These are phyloP conservation scores for Onygena corvina DNA, from an alignment of 2,329 filamentous ascomycete species.

Conservation along the genomic window DNA sequence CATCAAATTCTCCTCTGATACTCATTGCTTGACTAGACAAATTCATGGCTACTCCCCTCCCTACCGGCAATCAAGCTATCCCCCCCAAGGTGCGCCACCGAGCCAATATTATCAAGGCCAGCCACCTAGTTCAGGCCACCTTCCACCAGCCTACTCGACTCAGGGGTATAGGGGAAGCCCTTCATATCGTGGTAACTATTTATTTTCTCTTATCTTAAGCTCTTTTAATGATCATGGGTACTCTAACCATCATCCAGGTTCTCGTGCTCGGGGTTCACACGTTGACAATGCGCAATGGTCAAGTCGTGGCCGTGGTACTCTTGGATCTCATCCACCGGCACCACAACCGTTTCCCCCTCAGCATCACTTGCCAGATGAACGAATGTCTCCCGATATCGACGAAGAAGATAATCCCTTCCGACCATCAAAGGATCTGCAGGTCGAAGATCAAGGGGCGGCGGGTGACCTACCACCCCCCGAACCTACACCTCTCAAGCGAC, in stretches of 20 bases:
- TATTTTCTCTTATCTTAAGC: slow-evolving; percentile 32
- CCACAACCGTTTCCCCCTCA: slow-evolving; percentile 25
- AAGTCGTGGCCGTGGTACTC: slow-evolving; percentile 41
- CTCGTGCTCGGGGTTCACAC: slow-evolving; percentile 46
- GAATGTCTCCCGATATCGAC: slow-evolving; percentile 30
- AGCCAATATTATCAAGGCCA: slow-evolving; percentile 44
- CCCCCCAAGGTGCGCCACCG: slow-evolving; percentile 43
- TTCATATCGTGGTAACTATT: slow-evolving; percentile 50
- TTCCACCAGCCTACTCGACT: slow-evolving; percentile 42
- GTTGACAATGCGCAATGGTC: slow-evolving; percentile 64
- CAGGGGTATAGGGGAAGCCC: slow-evolving; percentile 42
- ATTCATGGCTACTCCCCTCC: slow-evolving; percentile 50
- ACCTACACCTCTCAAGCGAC: slow-evolving; percentile 41
- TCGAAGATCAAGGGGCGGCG: slow-evolving; percentile 49
- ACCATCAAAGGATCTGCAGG: slow-evolving; percentile 52
- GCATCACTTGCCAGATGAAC: slow-evolving; percentile 23
- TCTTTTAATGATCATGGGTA: slow-evolving; percentile 37
- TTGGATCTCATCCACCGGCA: slow-evolving; percentile 25
- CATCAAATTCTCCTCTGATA: neutral
- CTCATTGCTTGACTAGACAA: slow-evolving; percentile 24
- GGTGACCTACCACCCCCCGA: slow-evolving; percentile 26
- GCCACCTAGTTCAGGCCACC: slow-evolving; percentile 46
- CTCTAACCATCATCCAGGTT: slow-evolving; percentile 25
- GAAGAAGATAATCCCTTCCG: slow-evolving; percentile 51
- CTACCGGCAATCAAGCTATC: slow-evolving; percentile 46